These are phyloP conservation scores for Verruconis gallopava DNA, from an alignment of 2,329 filamentous ascomycete species.

Conservation along the genomic window DNA sequence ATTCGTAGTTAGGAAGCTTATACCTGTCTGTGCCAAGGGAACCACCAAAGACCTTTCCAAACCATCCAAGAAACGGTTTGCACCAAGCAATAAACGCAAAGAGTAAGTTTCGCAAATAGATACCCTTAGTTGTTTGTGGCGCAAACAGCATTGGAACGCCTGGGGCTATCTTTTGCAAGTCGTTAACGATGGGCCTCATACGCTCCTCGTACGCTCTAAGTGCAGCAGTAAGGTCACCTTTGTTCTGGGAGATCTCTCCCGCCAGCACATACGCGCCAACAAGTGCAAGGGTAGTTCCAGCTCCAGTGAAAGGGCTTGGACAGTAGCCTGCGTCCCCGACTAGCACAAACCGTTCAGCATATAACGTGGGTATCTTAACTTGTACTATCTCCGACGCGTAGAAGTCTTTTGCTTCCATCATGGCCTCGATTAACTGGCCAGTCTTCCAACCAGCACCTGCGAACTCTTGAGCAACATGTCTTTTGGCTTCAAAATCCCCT, in stretches of 20 bases:
- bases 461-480: constrained; percentile 19
- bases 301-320: constrained; percentile 20
- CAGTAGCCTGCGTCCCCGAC: constrained; percentile 28
- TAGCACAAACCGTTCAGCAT: constrained; percentile 21
- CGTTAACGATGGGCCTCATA: not conserved
- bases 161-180: not conserved
- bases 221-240: constrained; percentile 15
- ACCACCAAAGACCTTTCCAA: too few species aligned
- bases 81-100: too few species aligned
- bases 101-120: too few species aligned
- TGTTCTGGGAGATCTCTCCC: constrained; percentile 9
- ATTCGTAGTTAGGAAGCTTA: too few species aligned
- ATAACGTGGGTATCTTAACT: constrained; percentile 24
- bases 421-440: constrained; percentile 24
- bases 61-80: too few species aligned
- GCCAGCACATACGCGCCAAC: constrained; percentile 10
- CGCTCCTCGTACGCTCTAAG: constrained; percentile 10
- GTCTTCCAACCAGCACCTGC: constrained; percentile 25
- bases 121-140: too few species aligned
- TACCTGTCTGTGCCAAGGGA: too few species aligned
- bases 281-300: constrained; percentile 12
- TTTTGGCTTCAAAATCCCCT: too few species aligned
- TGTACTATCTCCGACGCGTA: constrained; percentile 32
- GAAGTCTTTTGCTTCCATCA: constrained; percentile 30
- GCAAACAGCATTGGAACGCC: too few species aligned